Percentiles rank a stretch among this genome's conserved stretches.
Evolutionary conservation across 768 basidiomycete species (phyloP).

Genomic region (Lactifluus volemus): DNA sequence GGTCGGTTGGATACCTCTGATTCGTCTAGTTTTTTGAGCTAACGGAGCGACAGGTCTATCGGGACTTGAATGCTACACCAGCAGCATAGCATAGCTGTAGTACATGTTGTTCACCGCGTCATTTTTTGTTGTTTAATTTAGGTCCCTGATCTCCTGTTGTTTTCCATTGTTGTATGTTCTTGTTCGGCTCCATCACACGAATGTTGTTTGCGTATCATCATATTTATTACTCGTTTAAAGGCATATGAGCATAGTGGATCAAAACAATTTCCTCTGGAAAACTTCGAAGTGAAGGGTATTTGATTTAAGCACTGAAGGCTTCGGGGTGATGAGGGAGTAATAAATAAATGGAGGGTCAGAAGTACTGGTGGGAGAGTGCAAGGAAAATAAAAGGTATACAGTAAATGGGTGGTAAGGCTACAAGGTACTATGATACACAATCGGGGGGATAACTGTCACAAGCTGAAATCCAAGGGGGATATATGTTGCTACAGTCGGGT

Average conservation of each 20-base stretch:
- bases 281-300: conserved; percentile 4
- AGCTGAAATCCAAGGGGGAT: neutral
- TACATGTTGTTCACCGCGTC: neutral
- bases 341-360: neutral
- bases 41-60: conserved; percentile 32
- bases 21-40: neutral
- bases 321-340: neutral
- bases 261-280: neutral
- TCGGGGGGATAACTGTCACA: neutral
- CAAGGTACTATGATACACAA: conserved; percentile 11
- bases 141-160: neutral
- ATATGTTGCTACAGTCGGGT: neutral
- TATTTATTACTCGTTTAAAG: neutral
- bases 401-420: neutral
- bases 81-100: conserved; percentile 20
- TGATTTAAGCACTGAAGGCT: neutral
- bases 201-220: neutral
- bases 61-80: conserved; percentile 31
- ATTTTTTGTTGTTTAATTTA: neutral
- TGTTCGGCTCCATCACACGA: neutral
- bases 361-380: neutral
- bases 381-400: neutral
- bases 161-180: neutral
- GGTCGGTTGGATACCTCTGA: conserved; percentile 31
- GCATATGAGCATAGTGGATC: conserved; percentile 7